Evolutionary conservation across 805 yeast genomes (phyloP).

Genomic region (Candida methanosorbosa): DNA sequence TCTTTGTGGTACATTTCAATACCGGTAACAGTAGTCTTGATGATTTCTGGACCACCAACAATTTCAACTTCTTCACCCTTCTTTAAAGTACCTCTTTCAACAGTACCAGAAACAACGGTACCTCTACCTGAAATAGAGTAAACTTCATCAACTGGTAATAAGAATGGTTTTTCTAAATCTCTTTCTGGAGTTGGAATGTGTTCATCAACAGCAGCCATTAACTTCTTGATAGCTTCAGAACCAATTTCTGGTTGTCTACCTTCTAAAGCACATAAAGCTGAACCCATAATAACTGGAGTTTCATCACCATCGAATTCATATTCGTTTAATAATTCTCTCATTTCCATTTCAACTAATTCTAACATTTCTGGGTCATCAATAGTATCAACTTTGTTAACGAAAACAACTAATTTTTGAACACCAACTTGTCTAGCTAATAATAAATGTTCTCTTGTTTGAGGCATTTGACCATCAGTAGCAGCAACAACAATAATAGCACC

Average conservation of each 20-base stretch:
- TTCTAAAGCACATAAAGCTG: constrained; percentile 95
- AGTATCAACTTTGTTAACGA: constrained; percentile 96
- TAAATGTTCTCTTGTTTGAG: constrained; percentile 98
- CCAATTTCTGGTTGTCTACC: constrained; percentile 87
- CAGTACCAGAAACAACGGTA: constrained; percentile 98
- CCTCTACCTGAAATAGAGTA: constrained; percentile 99
- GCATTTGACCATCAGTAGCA: constrained; percentile 99
- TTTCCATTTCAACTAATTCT: constrained; percentile 99
- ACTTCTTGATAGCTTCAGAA: constrained; percentile 68
- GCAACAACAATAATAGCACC: constrained; percentile 99
- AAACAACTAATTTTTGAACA: constrained; percentile 94
- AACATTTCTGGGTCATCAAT: constrained; percentile 98
- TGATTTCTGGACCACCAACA: constrained; percentile 84
- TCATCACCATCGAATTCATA: constrained; percentile 98
- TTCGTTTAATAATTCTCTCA: constrained; percentile 87
- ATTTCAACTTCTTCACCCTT: constrained; percentile 98
- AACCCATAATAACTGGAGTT: constrained; percentile 97
- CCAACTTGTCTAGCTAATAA: constrained; percentile 99
- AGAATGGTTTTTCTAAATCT: constrained; percentile 92
- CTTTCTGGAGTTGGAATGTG: constrained; percentile 94
- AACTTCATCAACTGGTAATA: constrained; percentile 95
- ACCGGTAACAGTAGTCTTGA: constrained; percentile 95
- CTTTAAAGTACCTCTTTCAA: constrained; percentile 94
- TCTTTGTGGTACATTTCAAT: constrained; percentile 99
- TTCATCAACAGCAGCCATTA: constrained; percentile 88